Base-by-base conservation (phyloP, 495 filamentous ascomycete genomes). In the Trichodelitschia bisporula region DNA sequence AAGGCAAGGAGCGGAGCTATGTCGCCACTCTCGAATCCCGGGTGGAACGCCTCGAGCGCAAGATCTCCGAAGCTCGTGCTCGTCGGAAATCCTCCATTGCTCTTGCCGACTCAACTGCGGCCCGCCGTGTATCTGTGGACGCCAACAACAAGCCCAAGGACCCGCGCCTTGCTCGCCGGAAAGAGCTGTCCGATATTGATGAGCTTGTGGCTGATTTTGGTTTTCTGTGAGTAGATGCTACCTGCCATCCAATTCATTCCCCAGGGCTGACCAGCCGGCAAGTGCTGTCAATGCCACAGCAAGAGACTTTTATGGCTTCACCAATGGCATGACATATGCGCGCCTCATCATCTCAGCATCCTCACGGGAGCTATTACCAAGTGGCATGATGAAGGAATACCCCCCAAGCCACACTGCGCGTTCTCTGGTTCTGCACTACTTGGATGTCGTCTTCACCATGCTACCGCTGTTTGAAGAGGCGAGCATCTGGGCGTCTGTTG, bases 1-100 rank as follows among this genome's bases (percentile, higher is more conserved):
- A 75, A 34, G 84, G 84, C 16, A 92, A 91, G 51, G 84, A 95
- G 46, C 61, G 83, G 40, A 92, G 79, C 48, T 95, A 92, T 55
- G 80, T 92, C 18, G 79, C 82, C 4, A 84, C 82, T 2, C 59
- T 95, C 15, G 84, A 95, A 49, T 66, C 74, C 3, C 72, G 74
- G 31, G 69, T 84, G 37, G 83, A 92, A 44, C 78, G 69, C 51
- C 63, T 95, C 10, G 75, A 86, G 46, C 72, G 64, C 45, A 60
- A 62, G 37, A 55, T 84, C 24, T 49, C 54, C 17, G 71, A 72
- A 41, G 68, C 66, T 21, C 55, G 57, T 33, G 56, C 54, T 5
- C 49, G 64, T 19, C 67, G 69, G 40, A 62, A 58, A 8, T 66
- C 50, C 49, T 37, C 51, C 38, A 34, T 53, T 45, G 34, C 45